A percentile compares a stretch with the other conserved stretches of the same genome.
Conservation (phyloP, 148 eudicot genomes). For the Rheum nobile region DNA sequence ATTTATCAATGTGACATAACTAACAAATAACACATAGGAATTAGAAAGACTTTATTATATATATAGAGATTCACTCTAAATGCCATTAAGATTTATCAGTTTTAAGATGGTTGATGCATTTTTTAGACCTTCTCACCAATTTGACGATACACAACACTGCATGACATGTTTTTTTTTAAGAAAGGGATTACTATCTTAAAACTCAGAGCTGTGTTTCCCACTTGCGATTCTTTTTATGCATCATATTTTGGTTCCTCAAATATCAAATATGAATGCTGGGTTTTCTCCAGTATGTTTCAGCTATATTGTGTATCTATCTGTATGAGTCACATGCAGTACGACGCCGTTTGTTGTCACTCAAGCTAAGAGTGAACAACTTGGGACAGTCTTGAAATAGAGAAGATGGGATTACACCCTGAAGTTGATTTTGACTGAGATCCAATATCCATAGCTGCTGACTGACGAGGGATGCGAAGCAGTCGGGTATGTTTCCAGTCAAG, state of each 20-base stretch:
- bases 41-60: too few relatives aligned
- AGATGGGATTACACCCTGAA: constrained; percentile 3
- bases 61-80: too few relatives aligned
- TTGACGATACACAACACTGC: neutral
- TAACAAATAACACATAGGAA: too few relatives aligned
- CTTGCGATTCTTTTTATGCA: neutral
- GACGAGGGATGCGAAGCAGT: constrained; percentile 9
- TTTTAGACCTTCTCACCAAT: neutral
- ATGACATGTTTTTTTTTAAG: neutral
- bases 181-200: neutral
- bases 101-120: neutral
- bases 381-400: neutral
- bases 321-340: too few relatives aligned
- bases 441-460: neutral
- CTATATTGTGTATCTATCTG: neutral
- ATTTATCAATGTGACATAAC: too few relatives aligned
- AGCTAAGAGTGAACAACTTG: neutral
- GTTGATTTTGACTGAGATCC: constrained; percentile 3
- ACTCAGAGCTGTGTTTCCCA: neutral
- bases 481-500: constrained; percentile 15
- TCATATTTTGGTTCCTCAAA: neutral
- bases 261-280: neutral
- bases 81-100: too few relatives aligned
- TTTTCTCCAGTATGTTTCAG: neutral
- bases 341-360: constrained; percentile 3